Evolutionary conservation across 225 moss, liverwort and hornwort genomes (phyloP).

Genomic region (Asterella californica): DNA sequence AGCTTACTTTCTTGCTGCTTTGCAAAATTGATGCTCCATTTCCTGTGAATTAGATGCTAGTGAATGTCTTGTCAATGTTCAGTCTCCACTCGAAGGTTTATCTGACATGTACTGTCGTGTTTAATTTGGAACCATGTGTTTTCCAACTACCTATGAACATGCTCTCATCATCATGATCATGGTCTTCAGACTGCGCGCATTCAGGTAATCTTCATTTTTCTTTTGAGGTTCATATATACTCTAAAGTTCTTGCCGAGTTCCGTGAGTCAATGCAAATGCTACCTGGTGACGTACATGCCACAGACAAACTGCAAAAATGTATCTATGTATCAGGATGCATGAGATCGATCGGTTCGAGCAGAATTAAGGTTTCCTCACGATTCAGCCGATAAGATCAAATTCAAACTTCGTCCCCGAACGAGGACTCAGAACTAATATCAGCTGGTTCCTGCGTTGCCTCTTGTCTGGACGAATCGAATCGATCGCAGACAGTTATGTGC

Average conservation of each 20-base stretch:
- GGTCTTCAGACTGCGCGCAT: slow-evolving; percentile 11
- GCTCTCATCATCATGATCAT: neutral
- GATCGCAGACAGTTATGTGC: slow-evolving; percentile 40
- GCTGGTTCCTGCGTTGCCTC: neutral
- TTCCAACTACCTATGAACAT: neutral
- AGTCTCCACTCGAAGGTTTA: neutral
- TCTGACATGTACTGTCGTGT: neutral
- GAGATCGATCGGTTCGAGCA: too few relatives aligned
- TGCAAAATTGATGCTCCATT: too few relatives aligned
- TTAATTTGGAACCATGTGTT: neutral
- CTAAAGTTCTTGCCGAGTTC: too few relatives aligned
- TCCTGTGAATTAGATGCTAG: too few relatives aligned
- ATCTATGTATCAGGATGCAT: too few relatives aligned
- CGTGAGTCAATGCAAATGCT: too few relatives aligned
- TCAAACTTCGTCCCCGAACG: neutral
- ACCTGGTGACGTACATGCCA: too few relatives aligned
- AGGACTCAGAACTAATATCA: neutral
- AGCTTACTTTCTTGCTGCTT: too few relatives aligned
- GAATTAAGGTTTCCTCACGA: too few relatives aligned
- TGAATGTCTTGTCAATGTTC: too few relatives aligned
- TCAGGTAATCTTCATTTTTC: slow-evolving; percentile 4
- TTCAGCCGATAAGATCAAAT: neutral
- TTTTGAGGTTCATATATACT: neutral
- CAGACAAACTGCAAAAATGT: too few relatives aligned
- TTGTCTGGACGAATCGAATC: neutral